Conservation (phyloP, 257 asterid species). For the Solanum clarkiae region DNA sequence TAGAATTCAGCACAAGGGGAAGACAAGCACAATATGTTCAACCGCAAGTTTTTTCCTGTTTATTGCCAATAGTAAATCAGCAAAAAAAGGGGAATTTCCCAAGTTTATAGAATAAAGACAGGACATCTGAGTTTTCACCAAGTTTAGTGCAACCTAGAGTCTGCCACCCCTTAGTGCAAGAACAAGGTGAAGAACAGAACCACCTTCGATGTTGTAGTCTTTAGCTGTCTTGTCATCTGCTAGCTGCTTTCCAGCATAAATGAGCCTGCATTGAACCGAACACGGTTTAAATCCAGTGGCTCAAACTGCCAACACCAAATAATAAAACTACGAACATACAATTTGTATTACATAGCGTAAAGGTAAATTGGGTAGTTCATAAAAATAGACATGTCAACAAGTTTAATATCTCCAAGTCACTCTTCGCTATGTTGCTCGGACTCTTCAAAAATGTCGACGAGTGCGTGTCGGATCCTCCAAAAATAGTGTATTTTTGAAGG, state of each 20-base stretch:
- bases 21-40: neutral
- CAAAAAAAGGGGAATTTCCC: neutral
- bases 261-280: slow-evolving; percentile 36
- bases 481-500: no score
- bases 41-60: neutral
- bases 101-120: neutral
- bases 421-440: no score
- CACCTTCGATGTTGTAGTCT: slow-evolving; percentile 87
- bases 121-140: slow-evolving; percentile 9
- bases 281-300: neutral
- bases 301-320: neutral
- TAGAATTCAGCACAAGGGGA: neutral
- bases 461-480: no score
- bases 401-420: neutral
- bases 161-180: slow-evolving; percentile 76
- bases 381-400: neutral
- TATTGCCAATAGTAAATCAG: neutral
- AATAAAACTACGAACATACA: neutral
- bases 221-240: slow-evolving; percentile 86
- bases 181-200: slow-evolving; percentile 78
- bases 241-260: slow-evolving; percentile 84
- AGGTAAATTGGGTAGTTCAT: neutral
- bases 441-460: no score
- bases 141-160: neutral
- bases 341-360: neutral